Conservation (phyloP, 352 stramenopile genomes). For the Pythium chondricola region DNA sequence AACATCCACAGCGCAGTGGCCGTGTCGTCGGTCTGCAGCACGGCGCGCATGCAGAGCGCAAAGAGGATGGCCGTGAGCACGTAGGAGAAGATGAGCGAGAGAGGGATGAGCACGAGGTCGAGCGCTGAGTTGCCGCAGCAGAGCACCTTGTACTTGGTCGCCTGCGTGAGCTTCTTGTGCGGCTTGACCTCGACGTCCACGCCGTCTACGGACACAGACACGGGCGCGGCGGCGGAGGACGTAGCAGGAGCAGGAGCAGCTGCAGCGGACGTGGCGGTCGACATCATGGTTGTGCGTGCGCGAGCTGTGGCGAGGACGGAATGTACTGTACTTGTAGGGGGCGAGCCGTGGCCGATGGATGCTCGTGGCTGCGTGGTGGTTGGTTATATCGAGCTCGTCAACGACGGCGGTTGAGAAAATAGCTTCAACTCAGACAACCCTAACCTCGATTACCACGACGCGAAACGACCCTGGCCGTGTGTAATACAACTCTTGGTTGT, state of each 20-base stretch:
- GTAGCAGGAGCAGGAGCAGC: neutral
- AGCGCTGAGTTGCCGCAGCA: conserved; percentile 72
- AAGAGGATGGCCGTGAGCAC: conserved; percentile 59
- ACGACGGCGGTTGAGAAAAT: too few species aligned
- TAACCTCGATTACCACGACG: neutral
- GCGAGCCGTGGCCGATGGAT: too few species aligned
- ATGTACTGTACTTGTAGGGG: too few species aligned
- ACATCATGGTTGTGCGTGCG: conserved; percentile 3
- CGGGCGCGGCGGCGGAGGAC: neutral
- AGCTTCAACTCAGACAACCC: neutral
- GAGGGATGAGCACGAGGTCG: conserved; percentile 66
- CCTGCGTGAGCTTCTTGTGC: conserved; percentile 27
- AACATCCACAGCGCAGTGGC: conserved; percentile 76
- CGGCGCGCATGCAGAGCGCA: conserved; percentile 56
- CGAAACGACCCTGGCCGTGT: neutral
- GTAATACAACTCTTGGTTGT: neutral
- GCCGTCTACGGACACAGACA: conserved; percentile 30
- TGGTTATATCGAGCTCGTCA: too few species aligned
- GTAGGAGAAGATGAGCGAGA: conserved; percentile 56
- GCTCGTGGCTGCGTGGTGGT: too few species aligned
- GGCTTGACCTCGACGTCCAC: conserved; percentile 53
- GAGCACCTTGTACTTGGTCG: conserved; percentile 33
- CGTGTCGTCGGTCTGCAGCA: conserved; percentile 74
- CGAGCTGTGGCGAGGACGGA: too few species aligned
- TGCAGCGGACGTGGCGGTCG: neutral